Evolutionary conservation across 139 green algal species (phyloP).

Genomic region (Tetradesmus obliquus): DNA sequence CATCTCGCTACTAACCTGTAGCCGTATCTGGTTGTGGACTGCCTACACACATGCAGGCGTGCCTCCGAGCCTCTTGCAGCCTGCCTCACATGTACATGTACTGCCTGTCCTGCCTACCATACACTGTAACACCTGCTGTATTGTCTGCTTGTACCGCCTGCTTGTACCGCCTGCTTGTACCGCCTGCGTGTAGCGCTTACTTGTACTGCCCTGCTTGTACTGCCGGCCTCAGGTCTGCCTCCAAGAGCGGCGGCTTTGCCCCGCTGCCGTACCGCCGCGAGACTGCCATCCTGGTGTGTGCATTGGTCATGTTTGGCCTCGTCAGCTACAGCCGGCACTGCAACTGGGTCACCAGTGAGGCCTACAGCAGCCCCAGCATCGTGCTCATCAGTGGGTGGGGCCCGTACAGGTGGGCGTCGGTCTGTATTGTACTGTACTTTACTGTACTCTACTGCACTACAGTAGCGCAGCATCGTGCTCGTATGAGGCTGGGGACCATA

Average conservation of each 20-base stretch:
- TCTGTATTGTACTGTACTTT: too few relatives aligned
- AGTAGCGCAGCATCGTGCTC: conserved; percentile 95
- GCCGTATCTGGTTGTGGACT: too few relatives aligned
- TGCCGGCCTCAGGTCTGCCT: background rate
- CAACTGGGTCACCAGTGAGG: conserved; percentile 85
- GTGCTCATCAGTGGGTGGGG: conserved; percentile 73
- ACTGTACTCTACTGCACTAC: conserved; percentile 64
- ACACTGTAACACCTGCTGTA: background rate
- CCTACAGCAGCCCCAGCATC: conserved; percentile 95
- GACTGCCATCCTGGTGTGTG: conserved; percentile 26
- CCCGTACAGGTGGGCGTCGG: conserved; percentile 57
- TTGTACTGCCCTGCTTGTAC: background rate
- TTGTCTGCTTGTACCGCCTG: background rate
- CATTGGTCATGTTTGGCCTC: conserved; percentile 37
- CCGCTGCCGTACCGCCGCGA: background rate
- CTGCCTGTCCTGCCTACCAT: background rate
- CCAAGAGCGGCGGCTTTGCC: background rate
- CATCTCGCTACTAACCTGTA: too few relatives aligned
- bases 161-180: background rate
- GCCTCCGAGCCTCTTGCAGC: too few relatives aligned
- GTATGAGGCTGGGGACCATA: conserved; percentile 28
- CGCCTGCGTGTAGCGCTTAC: background rate
- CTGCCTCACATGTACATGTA: background rate
- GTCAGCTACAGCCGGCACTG: conserved; percentile 76
- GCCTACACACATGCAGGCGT: too few relatives aligned